These are phyloP conservation scores for Entomortierella lignicola DNA, from an alignment of 192 early-diverging fungal genomes.

Conservation along the genomic window DNA sequence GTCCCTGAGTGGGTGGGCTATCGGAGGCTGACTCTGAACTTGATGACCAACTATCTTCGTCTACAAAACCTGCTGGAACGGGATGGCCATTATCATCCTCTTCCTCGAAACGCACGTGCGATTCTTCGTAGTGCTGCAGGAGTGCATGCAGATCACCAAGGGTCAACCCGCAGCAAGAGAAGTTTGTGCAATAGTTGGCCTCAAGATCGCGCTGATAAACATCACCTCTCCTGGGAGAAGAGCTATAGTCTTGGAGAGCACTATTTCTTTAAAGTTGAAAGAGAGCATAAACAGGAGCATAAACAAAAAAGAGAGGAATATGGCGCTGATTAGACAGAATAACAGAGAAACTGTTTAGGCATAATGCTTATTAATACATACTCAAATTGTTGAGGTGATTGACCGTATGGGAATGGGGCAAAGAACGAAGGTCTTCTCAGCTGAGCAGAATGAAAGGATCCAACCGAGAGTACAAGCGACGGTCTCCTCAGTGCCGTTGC, in stretches of 20 bases:
- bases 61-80: slow-evolving; percentile 42
- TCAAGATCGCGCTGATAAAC: slow-evolving; percentile 78
- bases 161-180: slow-evolving; percentile 91
- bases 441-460: slow-evolving; percentile 52
- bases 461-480: slow-evolving; percentile 39
- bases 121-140: slow-evolving; percentile 96
- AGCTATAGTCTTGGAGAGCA: slow-evolving; percentile 43
- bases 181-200: slow-evolving; percentile 94
- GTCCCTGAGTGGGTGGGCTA: background rate
- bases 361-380: slow-evolving; percentile 28
- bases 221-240: slow-evolving; percentile 43
- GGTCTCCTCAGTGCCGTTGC: slow-evolving; percentile 40
- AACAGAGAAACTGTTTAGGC: too few species aligned
- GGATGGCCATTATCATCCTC: slow-evolving; percentile 65
- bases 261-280: slow-evolving; percentile 8
- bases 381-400: slow-evolving; percentile 48
- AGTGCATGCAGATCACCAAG: slow-evolving; percentile 94
- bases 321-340: background rate
- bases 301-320: background rate
- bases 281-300: background rate
- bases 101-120: slow-evolving; percentile 89
- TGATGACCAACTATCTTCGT: slow-evolving; percentile 53
- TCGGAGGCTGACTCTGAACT: slow-evolving; percentile 10
- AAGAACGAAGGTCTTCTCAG: slow-evolving; percentile 48
- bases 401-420: slow-evolving; percentile 46